phyloP scores from a whole-genome alignment of 1,284 basidiomycete genomes.

The Melampsora americana region DNA sequence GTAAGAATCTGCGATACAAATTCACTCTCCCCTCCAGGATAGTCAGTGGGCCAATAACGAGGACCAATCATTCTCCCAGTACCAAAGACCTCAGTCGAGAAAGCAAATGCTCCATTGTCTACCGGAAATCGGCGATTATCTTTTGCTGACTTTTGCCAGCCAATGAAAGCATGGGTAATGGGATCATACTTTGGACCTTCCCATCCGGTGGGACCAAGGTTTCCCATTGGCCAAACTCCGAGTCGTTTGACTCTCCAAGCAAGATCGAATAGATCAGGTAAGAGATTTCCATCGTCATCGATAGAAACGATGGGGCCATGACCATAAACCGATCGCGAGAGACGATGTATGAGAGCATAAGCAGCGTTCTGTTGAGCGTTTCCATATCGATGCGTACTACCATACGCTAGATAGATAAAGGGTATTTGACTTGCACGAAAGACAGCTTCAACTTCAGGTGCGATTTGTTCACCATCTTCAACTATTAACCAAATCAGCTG shows the following conservation, averaged over 20 bases:
- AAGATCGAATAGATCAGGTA: constrained; percentile 27
- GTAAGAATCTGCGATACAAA: constrained; percentile 25
- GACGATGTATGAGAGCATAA: constrained; percentile 34
- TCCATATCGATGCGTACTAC: constrained; percentile 25
- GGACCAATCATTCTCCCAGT: constrained; percentile 26
- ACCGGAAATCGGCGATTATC: constrained; percentile 28
- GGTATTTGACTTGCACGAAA: neutral
- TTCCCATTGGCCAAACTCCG: constrained; percentile 45
- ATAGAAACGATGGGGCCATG: constrained; percentile 35
- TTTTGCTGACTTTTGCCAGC: constrained; percentile 12
- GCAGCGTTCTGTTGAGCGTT: constrained; percentile 40
- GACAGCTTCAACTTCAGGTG: constrained; percentile 7
- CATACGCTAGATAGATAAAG: constrained; percentile 26
- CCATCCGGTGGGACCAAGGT: constrained; percentile 42
- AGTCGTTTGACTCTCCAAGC: constrained; percentile 40
- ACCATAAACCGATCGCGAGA: constrained; percentile 11
- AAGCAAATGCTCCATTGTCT: constrained; percentile 37
- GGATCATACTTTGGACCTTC: constrained; percentile 43
- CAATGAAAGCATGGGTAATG: constrained; percentile 22
- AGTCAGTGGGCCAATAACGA: constrained; percentile 39
- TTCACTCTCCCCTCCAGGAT: constrained; percentile 36
- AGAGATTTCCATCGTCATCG: constrained; percentile 34
- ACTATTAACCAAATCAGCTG: constrained; percentile 32
- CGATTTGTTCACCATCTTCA: constrained; percentile 25
- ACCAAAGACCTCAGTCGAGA: constrained; percentile 27